Conservation (phyloP, 164 flowering plant species). For the Vitis labrusca region DNA sequence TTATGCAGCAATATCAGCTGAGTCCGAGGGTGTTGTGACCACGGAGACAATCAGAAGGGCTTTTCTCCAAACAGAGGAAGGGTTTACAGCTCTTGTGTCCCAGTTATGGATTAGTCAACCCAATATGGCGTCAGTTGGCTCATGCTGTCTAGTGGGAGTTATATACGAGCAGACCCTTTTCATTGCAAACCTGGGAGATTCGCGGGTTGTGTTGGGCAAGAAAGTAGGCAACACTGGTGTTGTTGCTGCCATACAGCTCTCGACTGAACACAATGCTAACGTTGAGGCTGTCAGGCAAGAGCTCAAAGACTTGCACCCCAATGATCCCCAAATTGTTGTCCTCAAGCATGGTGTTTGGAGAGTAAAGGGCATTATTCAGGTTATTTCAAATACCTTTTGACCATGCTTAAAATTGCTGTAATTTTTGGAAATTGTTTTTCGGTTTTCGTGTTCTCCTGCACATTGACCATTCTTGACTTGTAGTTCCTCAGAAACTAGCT, state of each 20-base stretch:
- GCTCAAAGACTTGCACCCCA: slow-evolving; percentile 64
- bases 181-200: slow-evolving; percentile 78
- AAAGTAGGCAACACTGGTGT: slow-evolving; percentile 60
- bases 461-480: too few species aligned
- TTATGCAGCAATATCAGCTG: slow-evolving; percentile 56
- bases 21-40: slow-evolving; percentile 52
- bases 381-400: slow-evolving; percentile 12
- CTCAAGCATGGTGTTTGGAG: slow-evolving; percentile 87
- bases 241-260: slow-evolving; percentile 66
- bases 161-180: slow-evolving; percentile 58
- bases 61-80: slow-evolving; percentile 64
- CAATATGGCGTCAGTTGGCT: slow-evolving; percentile 59
- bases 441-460: too few species aligned
- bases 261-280: slow-evolving; percentile 78
- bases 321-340: slow-evolving; percentile 79
- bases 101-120: slow-evolving; percentile 55
- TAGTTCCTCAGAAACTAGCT: too few species aligned
- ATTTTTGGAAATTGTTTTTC: not conserved
- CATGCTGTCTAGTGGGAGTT: slow-evolving; percentile 87
- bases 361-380: slow-evolving; percentile 94
- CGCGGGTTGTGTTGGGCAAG: slow-evolving; percentile 74
- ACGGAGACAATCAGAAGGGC: slow-evolving; percentile 54
- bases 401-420: not conserved
- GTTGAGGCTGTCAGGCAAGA: slow-evolving; percentile 59
- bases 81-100: slow-evolving; percentile 60